Evolutionary conservation across 495 filamentous ascomycete species (phyloP).

Genomic region (Evernia prunastri): DNA sequence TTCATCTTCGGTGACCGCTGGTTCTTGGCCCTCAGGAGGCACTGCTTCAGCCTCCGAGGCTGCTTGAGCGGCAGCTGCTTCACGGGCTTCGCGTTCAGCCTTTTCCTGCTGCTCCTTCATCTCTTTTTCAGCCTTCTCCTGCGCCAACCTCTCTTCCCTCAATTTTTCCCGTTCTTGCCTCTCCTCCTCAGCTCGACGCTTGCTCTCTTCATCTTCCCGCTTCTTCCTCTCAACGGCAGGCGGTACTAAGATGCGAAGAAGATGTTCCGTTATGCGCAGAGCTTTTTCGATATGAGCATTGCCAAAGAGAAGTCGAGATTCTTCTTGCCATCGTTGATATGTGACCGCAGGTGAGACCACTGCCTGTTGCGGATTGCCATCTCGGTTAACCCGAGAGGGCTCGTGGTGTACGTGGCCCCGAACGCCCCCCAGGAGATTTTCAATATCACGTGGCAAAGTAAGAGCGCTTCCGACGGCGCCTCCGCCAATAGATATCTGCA

Average conservation of each 20-base stretch:
- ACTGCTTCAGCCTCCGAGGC: conserved; percentile 39
- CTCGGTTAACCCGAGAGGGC: conserved; percentile 39
- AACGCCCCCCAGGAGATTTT: conserved; percentile 49
- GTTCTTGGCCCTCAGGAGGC: conserved; percentile 36
- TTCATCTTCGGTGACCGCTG: conserved; percentile 28
- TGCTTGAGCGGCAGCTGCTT: conserved; percentile 34
- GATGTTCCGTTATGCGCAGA: conserved; percentile 60
- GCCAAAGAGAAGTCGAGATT: conserved; percentile 75
- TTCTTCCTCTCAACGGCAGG: conserved; percentile 73
- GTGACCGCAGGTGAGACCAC: conserved; percentile 67
- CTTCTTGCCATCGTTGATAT: conserved; percentile 75
- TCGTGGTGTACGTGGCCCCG: conserved; percentile 41
- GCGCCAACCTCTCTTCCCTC: conserved; percentile 54
- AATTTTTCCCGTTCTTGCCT: conserved; percentile 55
- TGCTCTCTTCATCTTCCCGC: conserved; percentile 42
- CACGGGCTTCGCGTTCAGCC: conserved; percentile 36
- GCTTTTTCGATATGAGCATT: conserved; percentile 60
- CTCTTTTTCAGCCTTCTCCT: conserved; percentile 56
- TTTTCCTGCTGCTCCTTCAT: conserved; percentile 40
- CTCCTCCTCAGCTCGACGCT: conserved; percentile 3
- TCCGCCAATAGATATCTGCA: conserved; percentile 43
- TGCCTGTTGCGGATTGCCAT: conserved; percentile 59
- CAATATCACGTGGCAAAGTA: conserved; percentile 46
- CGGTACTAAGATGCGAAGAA: conserved; percentile 70
- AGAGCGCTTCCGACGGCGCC: conserved; percentile 7